A percentile compares a stretch with the other conserved stretches of the same genome.
phyloP scores from a whole-genome alignment of 768 basidiomycete genomes.

The Rhizopogon salebrosus region DNA sequence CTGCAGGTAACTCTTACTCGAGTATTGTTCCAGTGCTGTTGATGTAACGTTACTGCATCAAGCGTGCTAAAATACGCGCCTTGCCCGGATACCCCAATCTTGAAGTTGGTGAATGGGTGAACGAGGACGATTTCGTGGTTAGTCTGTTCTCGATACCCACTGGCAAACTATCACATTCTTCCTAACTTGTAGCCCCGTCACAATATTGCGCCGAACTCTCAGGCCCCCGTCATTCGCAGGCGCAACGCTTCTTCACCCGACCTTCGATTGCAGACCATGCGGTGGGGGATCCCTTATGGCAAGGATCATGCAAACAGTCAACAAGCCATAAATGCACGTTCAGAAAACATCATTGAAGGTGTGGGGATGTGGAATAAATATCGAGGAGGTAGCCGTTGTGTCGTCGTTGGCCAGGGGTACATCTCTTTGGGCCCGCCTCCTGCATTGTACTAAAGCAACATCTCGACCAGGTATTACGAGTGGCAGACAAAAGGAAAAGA shows the following conservation, averaged over 20 bases:
- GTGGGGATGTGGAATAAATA: slow-evolving; percentile 84
- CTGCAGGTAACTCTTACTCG: slow-evolving; percentile 32
- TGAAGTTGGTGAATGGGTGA: slow-evolving; percentile 53
- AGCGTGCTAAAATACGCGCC: slow-evolving; percentile 22
- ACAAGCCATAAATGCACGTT: slow-evolving; percentile 87
- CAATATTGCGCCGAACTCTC: slow-evolving; percentile 80
- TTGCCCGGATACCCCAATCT: slow-evolving; percentile 40
- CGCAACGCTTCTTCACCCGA: slow-evolving; percentile 20
- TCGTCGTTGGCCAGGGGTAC: slow-evolving; percentile 78
- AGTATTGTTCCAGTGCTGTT: neutral
- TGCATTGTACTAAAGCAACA: neutral
- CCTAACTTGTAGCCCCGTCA: slow-evolving; percentile 42
- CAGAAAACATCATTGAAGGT: slow-evolving; percentile 72
- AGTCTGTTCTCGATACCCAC: slow-evolving; percentile 8
- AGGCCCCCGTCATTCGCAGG: slow-evolving; percentile 69
- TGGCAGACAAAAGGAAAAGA: slow-evolving; percentile 84
- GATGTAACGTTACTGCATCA: neutral
- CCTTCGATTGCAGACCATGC: slow-evolving; percentile 75
- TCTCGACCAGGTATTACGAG: slow-evolving; percentile 76
- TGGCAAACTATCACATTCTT: neutral
- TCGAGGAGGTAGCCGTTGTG: slow-evolving; percentile 78
- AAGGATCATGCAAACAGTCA: slow-evolving; percentile 53
- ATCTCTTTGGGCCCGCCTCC: neutral
- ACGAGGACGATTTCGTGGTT: slow-evolving; percentile 51
- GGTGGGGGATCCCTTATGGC: slow-evolving; percentile 78